Percentiles rank a stretch among this genome's conserved stretches.
These are phyloP conservation scores for Arthrobotrys musiformis DNA, from an alignment of 2,329 filamentous ascomycete genomes.

Conservation along the genomic window DNA sequence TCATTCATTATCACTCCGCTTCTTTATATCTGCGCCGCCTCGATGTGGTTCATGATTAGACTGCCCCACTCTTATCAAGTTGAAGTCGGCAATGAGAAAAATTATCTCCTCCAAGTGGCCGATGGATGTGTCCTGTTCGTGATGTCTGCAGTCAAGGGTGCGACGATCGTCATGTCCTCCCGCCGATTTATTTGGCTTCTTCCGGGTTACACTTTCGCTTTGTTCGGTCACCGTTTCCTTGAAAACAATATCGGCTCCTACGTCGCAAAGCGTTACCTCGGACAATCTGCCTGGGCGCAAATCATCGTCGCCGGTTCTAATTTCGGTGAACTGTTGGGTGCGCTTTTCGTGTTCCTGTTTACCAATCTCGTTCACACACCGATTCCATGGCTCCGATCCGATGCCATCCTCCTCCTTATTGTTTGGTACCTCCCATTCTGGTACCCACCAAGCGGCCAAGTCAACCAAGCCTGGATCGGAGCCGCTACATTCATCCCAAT, in stretches of 20 bases:
- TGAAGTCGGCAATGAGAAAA: conserved; percentile 37
- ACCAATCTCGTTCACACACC: conserved; percentile 66
- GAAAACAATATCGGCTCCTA: conserved; percentile 66
- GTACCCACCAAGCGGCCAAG: conserved; percentile 60
- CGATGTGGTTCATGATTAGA: conserved; percentile 66
- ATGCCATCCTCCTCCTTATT: conserved; percentile 65
- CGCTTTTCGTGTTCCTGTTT: conserved; percentile 66
- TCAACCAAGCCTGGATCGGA: conserved; percentile 65
- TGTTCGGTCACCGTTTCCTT: conserved; percentile 67
- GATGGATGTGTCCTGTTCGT: conserved; percentile 65
- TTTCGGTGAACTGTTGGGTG: conserved; percentile 67
- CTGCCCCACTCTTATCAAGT: conserved; percentile 62
- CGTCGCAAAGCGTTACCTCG: conserved; percentile 66
- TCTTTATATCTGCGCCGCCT: conserved; percentile 64
- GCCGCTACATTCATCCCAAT: conserved; percentile 66
- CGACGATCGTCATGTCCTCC: conserved; percentile 65
- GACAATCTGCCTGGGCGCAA: conserved; percentile 66
- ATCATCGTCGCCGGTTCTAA: conserved; percentile 68
- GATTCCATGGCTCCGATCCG: conserved; percentile 67
- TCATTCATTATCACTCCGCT: conserved; percentile 68
- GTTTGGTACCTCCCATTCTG: conserved; percentile 59
- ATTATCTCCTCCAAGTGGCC: conserved; percentile 41
- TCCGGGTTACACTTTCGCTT: conserved; percentile 66
- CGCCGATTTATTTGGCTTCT: conserved; percentile 67
- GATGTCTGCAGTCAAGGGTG: conserved; percentile 66